Evolutionary conservation across 805 yeast species (phyloP), one percentile per base, ranked within the genome.

Genomic region (Starmerella etchellsii): DNA sequence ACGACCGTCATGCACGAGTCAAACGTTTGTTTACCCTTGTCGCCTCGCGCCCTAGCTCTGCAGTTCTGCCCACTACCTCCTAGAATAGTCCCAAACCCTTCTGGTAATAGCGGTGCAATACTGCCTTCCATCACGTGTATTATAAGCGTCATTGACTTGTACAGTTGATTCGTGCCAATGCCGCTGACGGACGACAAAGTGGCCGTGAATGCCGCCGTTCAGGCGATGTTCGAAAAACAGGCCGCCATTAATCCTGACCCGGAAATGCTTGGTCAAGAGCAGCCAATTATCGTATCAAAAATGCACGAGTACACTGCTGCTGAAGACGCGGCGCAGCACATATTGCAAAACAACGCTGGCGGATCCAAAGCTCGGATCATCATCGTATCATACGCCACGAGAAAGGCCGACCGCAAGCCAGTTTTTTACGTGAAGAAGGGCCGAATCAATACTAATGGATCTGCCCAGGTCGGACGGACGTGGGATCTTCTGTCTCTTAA

Each of bases 401-500:
- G 14, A 30, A 25, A 15, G 9, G 19, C 41, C 16, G 22, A 31
- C n/a, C 42, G 31, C 14, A 7, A 14, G 22, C 20, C 36, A 8
- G 77, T 81, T 25, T 68, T 76, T 42, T 32, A 29, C 34, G 52
- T 87, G 11, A 95, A 85, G 57, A 87, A 88, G 60, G 95, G 93
- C 2, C 76, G 93, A 53, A 84, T 74, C 56, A 79, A 80, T 51
- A 65, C 71, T 9, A 81, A 81, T 50, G 78, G 81, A 1, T 59
- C 76, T 1, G 74, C 81, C 52, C 96, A 87, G 60, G 82, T 87
- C 38, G 97, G 97, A 25, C 71, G 95, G 54, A 80, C 94, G 2
- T 87, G 97, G 97, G 76, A 74, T 47, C 63, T 88, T 52, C 81
- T 73, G 44, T 93, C 82, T 51, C 63, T 88, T 48, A 58, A 66